phyloP scores from a whole-genome alignment of 306 rosid genomes.

The Acacia crassicarpa region DNA sequence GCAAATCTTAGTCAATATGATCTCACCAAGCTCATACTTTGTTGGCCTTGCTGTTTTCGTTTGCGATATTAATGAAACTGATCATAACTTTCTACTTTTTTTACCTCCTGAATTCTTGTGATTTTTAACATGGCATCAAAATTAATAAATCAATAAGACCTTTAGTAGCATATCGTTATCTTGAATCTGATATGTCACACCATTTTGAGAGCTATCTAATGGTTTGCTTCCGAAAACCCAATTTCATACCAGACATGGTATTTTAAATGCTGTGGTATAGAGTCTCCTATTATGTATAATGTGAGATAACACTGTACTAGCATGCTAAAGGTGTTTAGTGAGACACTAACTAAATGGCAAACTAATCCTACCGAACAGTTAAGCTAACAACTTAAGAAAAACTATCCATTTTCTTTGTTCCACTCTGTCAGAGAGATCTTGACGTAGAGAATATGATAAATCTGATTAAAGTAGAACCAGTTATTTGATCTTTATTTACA shows the following conservation, averaged over 20 bases:
- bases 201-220: not conserved
- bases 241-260: not conserved
- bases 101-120: not conserved
- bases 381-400: not conserved
- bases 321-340: not conserved
- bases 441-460: not conserved
- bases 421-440: not conserved
- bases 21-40: slow-evolving; percentile 19
- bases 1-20: slow-evolving; percentile 5
- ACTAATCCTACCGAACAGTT: not conserved
- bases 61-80: not conserved
- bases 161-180: not conserved
- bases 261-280: not conserved
- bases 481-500: not conserved
- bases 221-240: not conserved
- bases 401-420: not conserved
- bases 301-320: not conserved
- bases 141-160: not conserved
- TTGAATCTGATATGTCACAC: not conserved
- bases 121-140: not conserved
- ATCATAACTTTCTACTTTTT: not conserved
- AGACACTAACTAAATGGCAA: not conserved
- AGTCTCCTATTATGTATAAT: not conserved
- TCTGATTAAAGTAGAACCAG: not conserved
- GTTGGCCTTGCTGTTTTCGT: not conserved